phyloP scores from a whole-genome alignment of 352 stramenopile species.

The Globisporangium orthogonon region DNA sequence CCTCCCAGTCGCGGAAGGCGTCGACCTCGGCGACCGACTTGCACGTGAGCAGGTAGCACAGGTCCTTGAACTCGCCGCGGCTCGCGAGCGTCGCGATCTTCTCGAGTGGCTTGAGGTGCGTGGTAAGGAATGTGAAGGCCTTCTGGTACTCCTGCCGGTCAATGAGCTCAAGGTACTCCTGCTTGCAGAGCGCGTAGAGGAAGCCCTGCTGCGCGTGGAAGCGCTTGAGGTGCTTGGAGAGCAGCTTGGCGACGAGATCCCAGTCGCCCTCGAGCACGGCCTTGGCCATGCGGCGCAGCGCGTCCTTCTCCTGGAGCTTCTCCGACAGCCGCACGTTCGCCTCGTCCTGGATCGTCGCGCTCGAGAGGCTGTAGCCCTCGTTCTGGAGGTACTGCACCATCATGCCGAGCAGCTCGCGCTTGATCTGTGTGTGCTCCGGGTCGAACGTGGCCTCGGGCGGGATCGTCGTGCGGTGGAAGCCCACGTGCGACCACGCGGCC shows the following conservation, averaged over 20 bases:
- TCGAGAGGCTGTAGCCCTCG: slow-evolving; percentile 73
- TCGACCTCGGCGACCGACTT: slow-evolving; percentile 80
- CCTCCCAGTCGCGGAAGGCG: slow-evolving; percentile 82
- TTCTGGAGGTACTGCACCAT: slow-evolving; percentile 86
- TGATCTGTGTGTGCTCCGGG: slow-evolving; percentile 61
- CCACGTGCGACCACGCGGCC: slow-evolving; percentile 64
- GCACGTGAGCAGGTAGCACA: slow-evolving; percentile 88
- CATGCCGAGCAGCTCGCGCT: slow-evolving; percentile 75
- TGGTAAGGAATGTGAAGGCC: slow-evolving; percentile 86
- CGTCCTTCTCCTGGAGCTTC: slow-evolving; percentile 63
- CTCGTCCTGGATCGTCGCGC: slow-evolving; percentile 84
- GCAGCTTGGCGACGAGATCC: slow-evolving; percentile 78
- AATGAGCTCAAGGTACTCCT: slow-evolving; percentile 87
- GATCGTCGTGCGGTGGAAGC: slow-evolving; percentile 81
- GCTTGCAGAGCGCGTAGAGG: slow-evolving; percentile 84
- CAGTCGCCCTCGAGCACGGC: slow-evolving; percentile 82
- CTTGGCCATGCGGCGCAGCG: slow-evolving; percentile 62
- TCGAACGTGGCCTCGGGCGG: slow-evolving; percentile 78
- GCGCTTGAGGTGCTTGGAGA: slow-evolving; percentile 77
- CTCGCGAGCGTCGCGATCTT: slow-evolving; percentile 67
- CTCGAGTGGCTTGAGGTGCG: slow-evolving; percentile 85
- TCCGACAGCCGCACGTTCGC: slow-evolving; percentile 80
- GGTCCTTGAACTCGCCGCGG: slow-evolving; percentile 84
- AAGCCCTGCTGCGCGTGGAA: slow-evolving; percentile 84
- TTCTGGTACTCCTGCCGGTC: slow-evolving; percentile 87